Evolutionary conservation across 768 basidiomycete genomes (phyloP).

Genomic region (Suillus subluteus): DNA sequence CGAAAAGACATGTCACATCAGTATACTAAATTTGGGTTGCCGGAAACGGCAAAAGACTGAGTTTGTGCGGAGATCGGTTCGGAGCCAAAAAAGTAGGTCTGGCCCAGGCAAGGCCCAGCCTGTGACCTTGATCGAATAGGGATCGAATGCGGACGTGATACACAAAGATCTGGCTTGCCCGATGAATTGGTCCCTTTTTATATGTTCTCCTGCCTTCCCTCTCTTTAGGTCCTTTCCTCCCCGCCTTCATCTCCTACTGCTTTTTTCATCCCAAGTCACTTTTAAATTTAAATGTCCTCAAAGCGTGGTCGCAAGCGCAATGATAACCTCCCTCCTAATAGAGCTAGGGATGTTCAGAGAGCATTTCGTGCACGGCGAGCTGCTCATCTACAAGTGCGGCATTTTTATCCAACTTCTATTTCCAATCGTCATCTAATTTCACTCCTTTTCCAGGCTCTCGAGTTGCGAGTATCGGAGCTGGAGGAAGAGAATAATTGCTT

Average conservation of each 20-base stretch:
- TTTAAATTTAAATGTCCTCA: constrained; percentile 62
- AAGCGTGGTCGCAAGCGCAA: constrained; percentile 85
- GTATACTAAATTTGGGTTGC: not conserved
- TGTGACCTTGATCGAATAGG: constrained; percentile 41
- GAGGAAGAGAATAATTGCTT: constrained; percentile 83
- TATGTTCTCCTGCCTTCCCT: constrained; percentile 42
- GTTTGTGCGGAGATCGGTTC: constrained; percentile 36
- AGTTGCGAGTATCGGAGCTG: constrained; percentile 78
- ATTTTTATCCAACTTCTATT: constrained; percentile 37
- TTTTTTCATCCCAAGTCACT: constrained; percentile 16
- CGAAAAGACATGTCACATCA: not conserved
- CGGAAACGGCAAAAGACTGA: constrained; percentile 19
- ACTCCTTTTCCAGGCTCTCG: constrained; percentile 62
- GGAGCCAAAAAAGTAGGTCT: constrained; percentile 30
- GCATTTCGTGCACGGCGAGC: constrained; percentile 89
- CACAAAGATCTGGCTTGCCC: constrained; percentile 37
- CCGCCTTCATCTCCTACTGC: constrained; percentile 32
- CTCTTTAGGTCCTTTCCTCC: constrained; percentile 36
- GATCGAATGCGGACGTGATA: constrained; percentile 37
- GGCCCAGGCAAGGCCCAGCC: constrained; percentile 30
- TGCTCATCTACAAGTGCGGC: constrained; percentile 77
- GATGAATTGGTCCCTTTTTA: constrained; percentile 40
- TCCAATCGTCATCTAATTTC: constrained; percentile 42
- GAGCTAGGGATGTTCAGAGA: constrained; percentile 86
- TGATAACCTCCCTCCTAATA: constrained; percentile 62